Evolutionary conservation across 495 filamentous ascomycete genomes (phyloP), one percentile per base, ranked within the genome.

Genomic region (Trichocladium uniseriatum): DNA sequence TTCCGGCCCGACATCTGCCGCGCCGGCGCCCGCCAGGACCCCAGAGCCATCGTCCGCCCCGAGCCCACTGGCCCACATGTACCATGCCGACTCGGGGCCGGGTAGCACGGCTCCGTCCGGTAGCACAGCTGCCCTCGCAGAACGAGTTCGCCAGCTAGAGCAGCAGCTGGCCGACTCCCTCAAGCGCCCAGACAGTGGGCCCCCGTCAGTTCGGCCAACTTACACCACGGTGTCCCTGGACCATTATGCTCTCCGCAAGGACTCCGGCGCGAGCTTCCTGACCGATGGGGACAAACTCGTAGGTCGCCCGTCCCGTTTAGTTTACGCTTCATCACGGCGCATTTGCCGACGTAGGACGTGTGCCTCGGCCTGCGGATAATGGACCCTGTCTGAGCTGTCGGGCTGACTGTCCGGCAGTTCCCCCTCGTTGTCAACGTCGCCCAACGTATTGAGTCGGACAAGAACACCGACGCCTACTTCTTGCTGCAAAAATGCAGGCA

Each of bases 201-300:
- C 56, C 22, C 49, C 55, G n/a, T 41, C 37, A 16, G 16, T 38
- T 9, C 54, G 54, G 13, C 42, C 51, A 3, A 32, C 46, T 9
- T 48, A 27, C 24, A 16, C 22, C 13, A n/a, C 49, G 9, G 11
- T 48, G 9, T 31, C 41, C 10, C 27, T 38, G 13, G 39, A 38
- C 38, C 52, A 42, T 6, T 45, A 35, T 3, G 21, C 27, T 6
- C 15, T 61, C 19, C 62, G 62, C 32, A 81, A 80, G 55, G 66
- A 70, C 0, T 71, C 76, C 50, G 76, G 74, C 2, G 69, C 74
- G 19, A 78, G 74, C 49, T 75, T 78, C 53, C 77, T 75, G 77
- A 71, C 77, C 49, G 67, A 72, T 39, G 70, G 69, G 3, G 60
- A 69, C 16, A 62, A 68, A 29, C 57, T 67, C 49, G 79, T 79